Percentiles rank a stretch among this genome's conserved stretches.
These are phyloP conservation scores for Allium cepa DNA, from an alignment of 106 monocot genomes.

Conservation along the genomic window DNA sequence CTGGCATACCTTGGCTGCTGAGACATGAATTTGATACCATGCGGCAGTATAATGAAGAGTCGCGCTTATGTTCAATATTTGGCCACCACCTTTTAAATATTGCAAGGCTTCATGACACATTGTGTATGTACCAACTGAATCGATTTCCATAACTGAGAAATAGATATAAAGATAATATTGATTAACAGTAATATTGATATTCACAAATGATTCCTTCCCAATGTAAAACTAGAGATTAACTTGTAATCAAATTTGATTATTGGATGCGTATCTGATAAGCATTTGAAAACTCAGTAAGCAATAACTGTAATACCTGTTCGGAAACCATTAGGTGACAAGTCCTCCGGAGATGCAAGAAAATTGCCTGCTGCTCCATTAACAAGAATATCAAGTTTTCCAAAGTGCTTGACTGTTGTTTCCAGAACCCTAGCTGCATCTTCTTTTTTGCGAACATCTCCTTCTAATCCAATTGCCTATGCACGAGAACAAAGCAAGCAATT, in stretches of 20 bases:
- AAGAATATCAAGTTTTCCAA: conserved; percentile 89
- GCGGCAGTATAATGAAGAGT: conserved; percentile 87
- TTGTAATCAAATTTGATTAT: too few species aligned
- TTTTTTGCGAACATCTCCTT: conserved; percentile 83
- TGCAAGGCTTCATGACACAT: conserved; percentile 85
- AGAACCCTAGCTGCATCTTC: conserved; percentile 69
- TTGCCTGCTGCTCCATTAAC: conserved; percentile 95
- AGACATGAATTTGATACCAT: conserved; percentile 95
- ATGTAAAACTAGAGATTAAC: too few species aligned
- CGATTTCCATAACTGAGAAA: conserved; percentile 78
- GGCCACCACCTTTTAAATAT: conserved; percentile 83
- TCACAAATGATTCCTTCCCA: too few species aligned
- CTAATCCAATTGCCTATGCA: conserved; percentile 64
- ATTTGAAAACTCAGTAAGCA: too few species aligned
- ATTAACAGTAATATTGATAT: too few species aligned
- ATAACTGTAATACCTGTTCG: conserved; percentile 40
- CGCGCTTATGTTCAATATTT: conserved; percentile 91
- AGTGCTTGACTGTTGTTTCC: conserved; percentile 56
- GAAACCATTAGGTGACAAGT: conserved; percentile 85
- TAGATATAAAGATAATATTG: neutral
- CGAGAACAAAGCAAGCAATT: too few species aligned
- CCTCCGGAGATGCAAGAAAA: conserved; percentile 82
- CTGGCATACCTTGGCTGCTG: conserved; percentile 76
- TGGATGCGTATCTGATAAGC: too few species aligned
- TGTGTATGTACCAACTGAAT: conserved; percentile 91